Conservation (phyloP, 352 stramenopile species). For the Blastocystis sp. region DNA sequence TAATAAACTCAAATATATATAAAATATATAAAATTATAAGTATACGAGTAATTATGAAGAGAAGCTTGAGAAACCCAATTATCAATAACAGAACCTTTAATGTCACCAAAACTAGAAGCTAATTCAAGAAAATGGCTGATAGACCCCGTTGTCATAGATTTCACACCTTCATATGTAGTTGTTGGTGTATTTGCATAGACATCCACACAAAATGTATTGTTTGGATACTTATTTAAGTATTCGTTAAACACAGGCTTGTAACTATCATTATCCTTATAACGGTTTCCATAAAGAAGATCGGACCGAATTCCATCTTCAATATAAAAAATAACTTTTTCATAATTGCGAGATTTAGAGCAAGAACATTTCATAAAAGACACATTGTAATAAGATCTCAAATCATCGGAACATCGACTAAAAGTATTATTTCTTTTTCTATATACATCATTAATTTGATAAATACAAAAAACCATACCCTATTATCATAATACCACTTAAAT, state of each 20-base stretch:
- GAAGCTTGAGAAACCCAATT: no score
- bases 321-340: slow-evolving; percentile 24
- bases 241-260: slow-evolving; percentile 14
- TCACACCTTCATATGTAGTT: slow-evolving; percentile 25
- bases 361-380: no score
- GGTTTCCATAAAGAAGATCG: slow-evolving; percentile 20
- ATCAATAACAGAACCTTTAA: no score
- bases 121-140: slow-evolving; percentile 14
- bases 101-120: no score
- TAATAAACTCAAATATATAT: background rate
- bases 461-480: no score
- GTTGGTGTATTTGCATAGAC: slow-evolving; percentile 24
- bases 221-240: background rate
- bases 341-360: no score
- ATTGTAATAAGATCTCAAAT: no score
- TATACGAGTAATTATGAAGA: background rate
- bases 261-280: background rate
- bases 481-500: no score
- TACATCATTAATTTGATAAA: no score
- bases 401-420: no score
- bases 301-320: slow-evolving; percentile 22
- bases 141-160: slow-evolving; percentile 16
- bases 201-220: slow-evolving; percentile 22
- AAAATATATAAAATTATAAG: slow-evolving; percentile 6
- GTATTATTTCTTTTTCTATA: no score